These are phyloP conservation scores for Babesia bovis DNA, from an alignment of 169 alveolate species.

Conservation along the genomic window DNA sequence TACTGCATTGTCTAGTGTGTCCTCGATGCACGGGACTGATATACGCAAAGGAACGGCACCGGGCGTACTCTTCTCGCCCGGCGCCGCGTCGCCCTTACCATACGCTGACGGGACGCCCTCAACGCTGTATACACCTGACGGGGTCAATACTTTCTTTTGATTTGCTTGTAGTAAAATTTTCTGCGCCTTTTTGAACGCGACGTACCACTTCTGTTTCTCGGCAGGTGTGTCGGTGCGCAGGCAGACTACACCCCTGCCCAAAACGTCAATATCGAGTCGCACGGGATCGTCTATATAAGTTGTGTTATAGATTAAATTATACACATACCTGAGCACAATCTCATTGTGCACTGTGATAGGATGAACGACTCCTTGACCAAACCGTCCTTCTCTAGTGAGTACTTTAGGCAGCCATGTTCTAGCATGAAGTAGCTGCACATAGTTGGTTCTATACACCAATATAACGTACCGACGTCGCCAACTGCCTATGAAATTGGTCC, in stretches of 20 bases:
- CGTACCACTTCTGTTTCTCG: slow-evolving; percentile 78
- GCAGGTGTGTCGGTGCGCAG: slow-evolving; percentile 73
- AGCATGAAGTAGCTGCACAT: slow-evolving; percentile 73
- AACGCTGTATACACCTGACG: slow-evolving; percentile 43
- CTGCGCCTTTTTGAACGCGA: slow-evolving; percentile 76
- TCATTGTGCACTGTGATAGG: slow-evolving; percentile 73
- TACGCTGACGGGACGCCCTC: slow-evolving; percentile 23
- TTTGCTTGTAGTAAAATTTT: slow-evolving; percentile 50
- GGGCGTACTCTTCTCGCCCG: neutral
- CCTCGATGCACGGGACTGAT: neutral
- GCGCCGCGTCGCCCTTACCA: neutral
- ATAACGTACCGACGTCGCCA: slow-evolving; percentile 77
- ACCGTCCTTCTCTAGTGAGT: slow-evolving; percentile 76
- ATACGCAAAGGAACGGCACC: neutral
- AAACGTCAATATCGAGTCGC: slow-evolving; percentile 75
- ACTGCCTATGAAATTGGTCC: slow-evolving; percentile 85
- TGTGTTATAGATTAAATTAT: neutral
- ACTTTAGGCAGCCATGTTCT: slow-evolving; percentile 77
- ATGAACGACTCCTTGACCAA: slow-evolving; percentile 75
- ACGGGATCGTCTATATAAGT: slow-evolving; percentile 71
- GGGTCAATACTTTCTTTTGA: slow-evolving; percentile 34
- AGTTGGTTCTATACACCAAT: neutral
- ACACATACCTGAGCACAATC: slow-evolving; percentile 69
- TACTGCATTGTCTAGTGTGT: neutral
- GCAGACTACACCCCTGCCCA: slow-evolving; percentile 74